A percentile compares a stretch with the other conserved stretches of the same genome.
Evolutionary conservation across 2,329 filamentous ascomycete genomes (phyloP).

Genomic region (Pseudogymnoascus sp.): DNA sequence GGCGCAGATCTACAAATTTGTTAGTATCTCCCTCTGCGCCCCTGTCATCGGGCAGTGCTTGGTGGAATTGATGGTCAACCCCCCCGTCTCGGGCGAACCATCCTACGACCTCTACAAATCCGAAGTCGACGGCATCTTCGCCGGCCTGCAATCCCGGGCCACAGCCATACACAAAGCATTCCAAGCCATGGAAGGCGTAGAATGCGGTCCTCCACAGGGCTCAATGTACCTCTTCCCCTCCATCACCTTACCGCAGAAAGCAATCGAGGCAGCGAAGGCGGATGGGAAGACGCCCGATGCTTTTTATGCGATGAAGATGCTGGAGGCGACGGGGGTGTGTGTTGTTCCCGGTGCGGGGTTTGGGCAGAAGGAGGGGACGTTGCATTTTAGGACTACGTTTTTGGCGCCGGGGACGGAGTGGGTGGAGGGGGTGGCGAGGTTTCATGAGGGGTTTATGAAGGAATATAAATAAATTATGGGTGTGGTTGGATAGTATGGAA

Average conservation of each 20-base stretch:
- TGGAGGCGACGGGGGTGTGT: conserved; percentile 91
- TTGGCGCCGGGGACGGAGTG: conserved; percentile 92
- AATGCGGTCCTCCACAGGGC: conserved; percentile 79
- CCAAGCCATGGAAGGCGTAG: conserved; percentile 87
- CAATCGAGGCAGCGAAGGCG: conserved; percentile 62
- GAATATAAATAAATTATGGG: conserved; percentile 46
- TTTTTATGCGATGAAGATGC: conserved; percentile 84
- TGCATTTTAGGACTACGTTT: conserved; percentile 96
- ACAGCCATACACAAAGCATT: conserved; percentile 84
- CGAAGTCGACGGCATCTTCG: conserved; percentile 77
- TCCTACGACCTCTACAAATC: conserved; percentile 74
- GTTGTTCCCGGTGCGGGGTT: conserved; percentile 90
- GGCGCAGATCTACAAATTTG: conserved; percentile 96
- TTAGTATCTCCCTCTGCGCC: conserved; percentile 92
- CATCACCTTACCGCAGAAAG: conserved; percentile 70
- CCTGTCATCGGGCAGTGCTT: conserved; percentile 94
- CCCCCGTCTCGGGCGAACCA: conserved; percentile 72
- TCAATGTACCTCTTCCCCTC: conserved; percentile 99
- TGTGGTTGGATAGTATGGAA: neutral
- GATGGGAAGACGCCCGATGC: conserved; percentile 75
- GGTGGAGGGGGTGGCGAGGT: conserved; percentile 78
- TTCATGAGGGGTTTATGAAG: conserved; percentile 85
- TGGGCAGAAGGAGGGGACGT: conserved; percentile 80
- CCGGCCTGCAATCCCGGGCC: conserved; percentile 70
- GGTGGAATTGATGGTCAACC: conserved; percentile 97